Percentiles rank a stretch among this genome's conserved stretches.
These are phyloP conservation scores for Rhodamnia argentea DNA, from an alignment of 345 rosid genomes.

Conservation along the genomic window DNA sequence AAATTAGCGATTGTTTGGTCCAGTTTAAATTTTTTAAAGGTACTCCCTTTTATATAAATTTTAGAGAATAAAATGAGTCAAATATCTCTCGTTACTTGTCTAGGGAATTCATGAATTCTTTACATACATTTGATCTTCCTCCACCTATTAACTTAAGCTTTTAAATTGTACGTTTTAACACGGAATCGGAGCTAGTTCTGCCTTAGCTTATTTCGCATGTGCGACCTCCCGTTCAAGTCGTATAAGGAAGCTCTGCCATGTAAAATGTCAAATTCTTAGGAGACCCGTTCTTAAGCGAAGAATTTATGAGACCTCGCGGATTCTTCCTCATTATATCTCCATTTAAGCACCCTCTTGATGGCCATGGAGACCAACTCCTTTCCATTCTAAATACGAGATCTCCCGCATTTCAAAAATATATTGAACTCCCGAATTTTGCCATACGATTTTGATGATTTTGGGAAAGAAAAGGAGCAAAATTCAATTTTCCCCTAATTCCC, in stretches of 20 bases:
- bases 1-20: neutral
- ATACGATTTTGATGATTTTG: too few species aligned
- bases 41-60: fast-evolving
- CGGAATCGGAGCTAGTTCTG: neutral
- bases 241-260: neutral
- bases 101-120: neutral
- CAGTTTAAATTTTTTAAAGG: neutral
- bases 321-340: too few species aligned
- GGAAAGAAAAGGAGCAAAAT: too few species aligned
- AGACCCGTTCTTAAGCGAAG: neutral
- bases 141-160: fast-evolving
- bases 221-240: neutral
- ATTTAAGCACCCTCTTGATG: too few species aligned
- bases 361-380: too few species aligned
- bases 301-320: neutral
- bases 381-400: too few species aligned
- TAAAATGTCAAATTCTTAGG: neutral
- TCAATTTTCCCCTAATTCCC: too few species aligned
- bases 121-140: neutral
- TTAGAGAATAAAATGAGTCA: neutral
- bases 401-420: too few species aligned
- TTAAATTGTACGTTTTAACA: neutral
- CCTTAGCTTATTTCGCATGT: neutral
- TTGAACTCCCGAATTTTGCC: too few species aligned
- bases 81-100: neutral